These are phyloP conservation scores for Iris macrosiphon DNA, from an alignment of 106 monocot genomes.

Conservation along the genomic window DNA sequence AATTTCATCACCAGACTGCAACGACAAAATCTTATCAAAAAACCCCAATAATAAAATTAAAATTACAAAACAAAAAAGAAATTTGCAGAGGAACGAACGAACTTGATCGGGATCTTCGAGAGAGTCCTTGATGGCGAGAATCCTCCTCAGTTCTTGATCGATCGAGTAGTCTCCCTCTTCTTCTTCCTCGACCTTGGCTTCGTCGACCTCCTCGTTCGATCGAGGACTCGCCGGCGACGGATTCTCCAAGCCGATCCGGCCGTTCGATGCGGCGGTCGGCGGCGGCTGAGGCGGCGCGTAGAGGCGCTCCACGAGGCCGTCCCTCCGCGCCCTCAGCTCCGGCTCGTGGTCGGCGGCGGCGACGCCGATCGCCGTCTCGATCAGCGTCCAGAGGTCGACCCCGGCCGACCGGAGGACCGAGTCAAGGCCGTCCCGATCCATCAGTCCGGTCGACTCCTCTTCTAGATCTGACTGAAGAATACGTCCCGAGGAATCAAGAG, in stretches of 20 bases:
- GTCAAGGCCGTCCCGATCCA: slow-evolving; percentile 24
- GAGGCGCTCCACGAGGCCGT: slow-evolving; percentile 34
- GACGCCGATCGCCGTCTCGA: slow-evolving; percentile 29
- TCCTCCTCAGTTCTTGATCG: slow-evolving; percentile 36
- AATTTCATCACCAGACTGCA: slow-evolving; percentile 46
- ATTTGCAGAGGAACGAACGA: neutral
- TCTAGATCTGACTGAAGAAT: too few species aligned
- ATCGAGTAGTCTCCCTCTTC: slow-evolving; percentile 8
- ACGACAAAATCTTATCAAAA: too few species aligned
- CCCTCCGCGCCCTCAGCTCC: slow-evolving; percentile 21
- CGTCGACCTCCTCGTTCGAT: too few species aligned
- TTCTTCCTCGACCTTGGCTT: neutral
- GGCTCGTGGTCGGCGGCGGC: slow-evolving; percentile 19
- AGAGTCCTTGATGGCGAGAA: slow-evolving; percentile 49
- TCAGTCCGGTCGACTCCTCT: neutral
- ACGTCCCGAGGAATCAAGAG: too few species aligned
- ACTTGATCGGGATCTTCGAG: slow-evolving; percentile 67
- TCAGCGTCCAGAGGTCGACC: slow-evolving; percentile 29
- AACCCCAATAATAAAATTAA: too few species aligned
- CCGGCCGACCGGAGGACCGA: slow-evolving; percentile 17
- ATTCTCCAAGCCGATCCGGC: neutral
- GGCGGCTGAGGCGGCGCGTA: slow-evolving; percentile 14
- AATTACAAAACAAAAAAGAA: neutral
- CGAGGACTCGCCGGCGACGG: too few species aligned
- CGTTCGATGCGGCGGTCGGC: slow-evolving; percentile 8